A percentile compares a stretch with the other conserved stretches of the same genome.
Conservation (phyloP, 1,284 basidiomycete genomes). For the Microbotryum violaceum region DNA sequence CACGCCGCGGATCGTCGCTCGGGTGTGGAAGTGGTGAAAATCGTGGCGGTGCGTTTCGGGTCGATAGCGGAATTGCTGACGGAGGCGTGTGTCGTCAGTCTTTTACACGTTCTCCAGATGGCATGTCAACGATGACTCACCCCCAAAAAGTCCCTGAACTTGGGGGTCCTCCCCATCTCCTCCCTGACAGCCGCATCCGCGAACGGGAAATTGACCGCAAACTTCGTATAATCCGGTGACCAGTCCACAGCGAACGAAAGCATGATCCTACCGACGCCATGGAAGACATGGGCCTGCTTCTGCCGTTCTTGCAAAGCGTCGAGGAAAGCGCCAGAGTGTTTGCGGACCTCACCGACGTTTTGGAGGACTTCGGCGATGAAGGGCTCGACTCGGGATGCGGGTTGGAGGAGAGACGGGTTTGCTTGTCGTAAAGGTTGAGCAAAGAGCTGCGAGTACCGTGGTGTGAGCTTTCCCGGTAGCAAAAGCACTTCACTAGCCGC, state of each 20-base stretch:
- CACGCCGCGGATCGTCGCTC: conserved; percentile 78
- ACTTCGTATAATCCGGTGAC: conserved; percentile 72
- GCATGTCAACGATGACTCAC: conserved; percentile 44
- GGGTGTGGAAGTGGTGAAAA: conserved; percentile 79
- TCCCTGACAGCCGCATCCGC: conserved; percentile 80
- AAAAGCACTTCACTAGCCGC: too few species aligned
- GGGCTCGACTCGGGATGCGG: conserved; percentile 56
- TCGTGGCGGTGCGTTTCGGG: conserved; percentile 68
- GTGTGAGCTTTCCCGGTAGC: too few species aligned
- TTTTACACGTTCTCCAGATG: background rate
- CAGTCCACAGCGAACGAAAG: conserved; percentile 82
- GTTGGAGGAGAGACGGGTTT: conserved; percentile 68
- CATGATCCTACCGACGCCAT: conserved; percentile 85
- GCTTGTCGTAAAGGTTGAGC: conserved; percentile 65
- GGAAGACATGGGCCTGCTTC: conserved; percentile 74
- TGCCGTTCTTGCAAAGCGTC: conserved; percentile 81
- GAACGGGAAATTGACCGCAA: conserved; percentile 73
- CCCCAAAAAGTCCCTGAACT: conserved; percentile 81
- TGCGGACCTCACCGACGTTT: conserved; percentile 73
- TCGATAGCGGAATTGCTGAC: conserved; percentile 60
- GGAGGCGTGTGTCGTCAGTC: conserved; percentile 1
- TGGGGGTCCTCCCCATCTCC: conserved; percentile 70
- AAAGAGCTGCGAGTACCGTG: conserved; percentile 44
- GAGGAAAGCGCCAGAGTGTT: conserved; percentile 70
- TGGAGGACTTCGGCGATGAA: conserved; percentile 83